Evolutionary conservation across 2,329 filamentous ascomycete genomes (phyloP).

Genomic region (Lecanosticta acicola): DNA sequence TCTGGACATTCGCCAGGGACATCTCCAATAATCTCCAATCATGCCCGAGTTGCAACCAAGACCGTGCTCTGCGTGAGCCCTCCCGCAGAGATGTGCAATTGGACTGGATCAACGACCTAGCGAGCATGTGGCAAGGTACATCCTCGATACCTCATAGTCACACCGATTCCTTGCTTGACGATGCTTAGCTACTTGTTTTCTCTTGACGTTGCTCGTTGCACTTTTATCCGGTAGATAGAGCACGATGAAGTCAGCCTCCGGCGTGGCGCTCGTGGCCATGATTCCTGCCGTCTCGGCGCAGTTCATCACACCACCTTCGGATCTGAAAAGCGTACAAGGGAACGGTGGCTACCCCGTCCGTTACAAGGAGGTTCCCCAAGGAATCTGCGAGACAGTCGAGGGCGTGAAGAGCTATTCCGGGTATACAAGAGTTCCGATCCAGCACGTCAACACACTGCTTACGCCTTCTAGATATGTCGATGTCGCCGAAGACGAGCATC

Average conservation of each 20-base stretch:
- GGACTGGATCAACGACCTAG: neutral
- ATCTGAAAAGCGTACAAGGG: constrained; percentile 39
- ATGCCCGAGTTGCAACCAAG: neutral
- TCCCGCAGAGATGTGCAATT: neutral
- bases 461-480: constrained; percentile 36
- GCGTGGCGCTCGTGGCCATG: too few species aligned
- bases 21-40: neutral
- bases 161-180: neutral
- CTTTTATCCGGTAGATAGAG: too few species aligned
- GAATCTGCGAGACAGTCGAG: constrained; percentile 53
- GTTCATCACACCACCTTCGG: constrained; percentile 41
- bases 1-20: neutral
- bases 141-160: neutral
- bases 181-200: neutral
- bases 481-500: constrained; percentile 46
- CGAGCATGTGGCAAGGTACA: neutral
- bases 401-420: constrained; percentile 53
- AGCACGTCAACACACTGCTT: constrained; percentile 37
- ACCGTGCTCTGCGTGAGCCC: neutral
- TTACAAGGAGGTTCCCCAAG: constrained; percentile 53
- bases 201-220: too few species aligned
- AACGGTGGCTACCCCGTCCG: constrained; percentile 48
- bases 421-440: constrained; percentile 56
- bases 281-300: constrained; percentile 25
- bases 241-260: too few species aligned